Conservation (phyloP, 139 green algal species). For the Chlamydomonas urium region DNA sequence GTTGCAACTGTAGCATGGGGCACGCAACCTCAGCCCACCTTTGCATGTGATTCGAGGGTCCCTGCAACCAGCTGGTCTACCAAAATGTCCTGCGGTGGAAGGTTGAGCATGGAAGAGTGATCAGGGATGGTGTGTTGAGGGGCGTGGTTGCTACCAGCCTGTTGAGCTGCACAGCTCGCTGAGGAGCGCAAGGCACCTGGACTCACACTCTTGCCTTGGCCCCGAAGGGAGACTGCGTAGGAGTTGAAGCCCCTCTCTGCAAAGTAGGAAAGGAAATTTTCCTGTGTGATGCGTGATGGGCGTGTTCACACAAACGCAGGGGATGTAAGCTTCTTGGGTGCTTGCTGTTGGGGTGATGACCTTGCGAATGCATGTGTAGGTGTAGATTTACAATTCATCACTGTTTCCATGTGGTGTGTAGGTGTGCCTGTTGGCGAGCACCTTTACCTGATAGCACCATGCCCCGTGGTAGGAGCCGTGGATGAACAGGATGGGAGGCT, state of each 20-base stretch:
- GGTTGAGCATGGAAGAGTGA: too few species aligned
- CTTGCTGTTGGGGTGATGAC: too few species aligned
- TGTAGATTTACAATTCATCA: too few species aligned
- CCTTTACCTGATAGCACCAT: constrained; percentile 72
- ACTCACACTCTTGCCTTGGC: constrained; percentile 54
- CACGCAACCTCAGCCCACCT: too few species aligned
- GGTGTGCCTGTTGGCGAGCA: not conserved
- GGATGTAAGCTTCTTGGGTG: too few species aligned
- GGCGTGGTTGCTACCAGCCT: too few species aligned
- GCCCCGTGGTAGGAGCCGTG: constrained; percentile 86
- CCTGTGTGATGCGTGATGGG: constrained; percentile 23
- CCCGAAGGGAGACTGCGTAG: constrained; percentile 66
- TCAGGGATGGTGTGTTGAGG: too few species aligned
- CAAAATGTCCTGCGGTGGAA: constrained; percentile 8
- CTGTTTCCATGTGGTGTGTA: not conserved
- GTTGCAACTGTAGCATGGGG: too few species aligned
- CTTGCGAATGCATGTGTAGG: too few species aligned
- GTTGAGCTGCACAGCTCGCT: too few species aligned
- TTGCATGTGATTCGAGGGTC: constrained; percentile 52
- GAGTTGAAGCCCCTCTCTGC: constrained; percentile 55
- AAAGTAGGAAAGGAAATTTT: constrained; percentile 83
- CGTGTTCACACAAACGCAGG: too few species aligned
- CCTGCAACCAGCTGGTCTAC: constrained; percentile 26
- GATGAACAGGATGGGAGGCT: constrained; percentile 78
- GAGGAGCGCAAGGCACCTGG: too few species aligned